Conservation (phyloP, 495 filamentous ascomycete genomes). For the Talaromyces stipitatus region DNA sequence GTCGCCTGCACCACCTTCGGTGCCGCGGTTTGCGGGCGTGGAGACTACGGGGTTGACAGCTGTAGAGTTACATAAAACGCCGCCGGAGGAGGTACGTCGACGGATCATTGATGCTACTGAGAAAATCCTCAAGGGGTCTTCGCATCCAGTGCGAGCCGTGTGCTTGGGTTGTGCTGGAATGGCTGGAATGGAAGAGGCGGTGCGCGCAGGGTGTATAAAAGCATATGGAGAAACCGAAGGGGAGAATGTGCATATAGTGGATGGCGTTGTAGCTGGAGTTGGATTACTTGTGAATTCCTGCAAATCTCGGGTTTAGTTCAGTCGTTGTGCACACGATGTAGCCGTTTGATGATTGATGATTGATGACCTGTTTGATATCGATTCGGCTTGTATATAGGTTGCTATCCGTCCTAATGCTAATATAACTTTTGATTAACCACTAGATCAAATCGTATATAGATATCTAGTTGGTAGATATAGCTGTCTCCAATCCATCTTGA, state of each 20-base stretch:
- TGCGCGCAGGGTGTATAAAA: conserved; percentile 59
- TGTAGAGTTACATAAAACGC: conserved; percentile 65
- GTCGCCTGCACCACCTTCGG: not conserved
- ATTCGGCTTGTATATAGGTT: not conserved
- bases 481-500: too few species aligned
- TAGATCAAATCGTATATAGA: too few species aligned
- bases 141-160: conserved; percentile 39
- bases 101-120: conserved; percentile 64
- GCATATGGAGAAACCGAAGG: conserved; percentile 56
- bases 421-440: too few species aligned
- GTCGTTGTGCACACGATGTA: not conserved
- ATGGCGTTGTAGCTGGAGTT: conserved; percentile 76
- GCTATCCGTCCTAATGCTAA: too few species aligned
- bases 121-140: conserved; percentile 47
- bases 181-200: conserved; percentile 78
- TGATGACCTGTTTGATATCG: not conserved
- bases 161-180: conserved; percentile 82
- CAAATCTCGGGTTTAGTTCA: conserved; percentile 29
- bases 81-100: conserved; percentile 53
- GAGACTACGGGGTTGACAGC: conserved; percentile 80
- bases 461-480: too few species aligned
- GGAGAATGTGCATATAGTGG: conserved; percentile 59
- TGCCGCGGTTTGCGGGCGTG: conserved; percentile 62
- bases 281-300: conserved; percentile 50
- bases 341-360: not conserved